These are phyloP conservation scores for Agaricus subrufescens DNA, from an alignment of 768 basidiomycete species.

Conservation along the genomic window DNA sequence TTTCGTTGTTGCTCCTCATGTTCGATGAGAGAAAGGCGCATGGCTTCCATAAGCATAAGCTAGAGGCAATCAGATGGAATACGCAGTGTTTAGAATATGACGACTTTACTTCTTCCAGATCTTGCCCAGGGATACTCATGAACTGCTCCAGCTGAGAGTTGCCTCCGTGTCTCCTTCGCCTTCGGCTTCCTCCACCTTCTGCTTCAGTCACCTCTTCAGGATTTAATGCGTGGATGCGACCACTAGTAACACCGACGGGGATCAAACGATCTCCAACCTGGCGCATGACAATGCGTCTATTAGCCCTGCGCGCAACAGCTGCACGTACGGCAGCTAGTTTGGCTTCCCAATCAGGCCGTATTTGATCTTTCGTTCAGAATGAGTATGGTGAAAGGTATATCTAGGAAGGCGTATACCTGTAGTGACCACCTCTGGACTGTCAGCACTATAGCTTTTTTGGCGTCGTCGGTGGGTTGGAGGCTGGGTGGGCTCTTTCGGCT, in stretches of 20 bases:
- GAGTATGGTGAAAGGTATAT: not conserved
- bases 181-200: slow-evolving; percentile 44
- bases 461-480: slow-evolving; percentile 61
- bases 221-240: slow-evolving; percentile 65
- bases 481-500: slow-evolving; percentile 27
- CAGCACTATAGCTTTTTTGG: slow-evolving; percentile 84
- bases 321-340: slow-evolving; percentile 93
- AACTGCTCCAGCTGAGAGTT: slow-evolving; percentile 63
- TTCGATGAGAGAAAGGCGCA: slow-evolving; percentile 90
- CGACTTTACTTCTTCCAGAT: slow-evolving; percentile 80
- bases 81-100: slow-evolving; percentile 1
- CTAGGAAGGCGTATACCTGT: slow-evolving; percentile 51
- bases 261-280: slow-evolving; percentile 97
- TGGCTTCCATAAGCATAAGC: slow-evolving; percentile 99
- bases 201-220: slow-evolving; percentile 53
- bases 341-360: slow-evolving; percentile 97
- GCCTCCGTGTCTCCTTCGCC: slow-evolving; percentile 51
- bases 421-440: slow-evolving; percentile 87
- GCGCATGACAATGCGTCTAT: slow-evolving; percentile 95
- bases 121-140: slow-evolving; percentile 78
- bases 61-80: slow-evolving; percentile 24
- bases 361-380: slow-evolving; percentile 61
- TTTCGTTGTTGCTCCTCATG: slow-evolving; percentile 90
- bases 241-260: slow-evolving; percentile 94
- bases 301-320: slow-evolving; percentile 92